Conservation (phyloP, 1,284 basidiomycete species). For the Ceratobasidium sp. region DNA sequence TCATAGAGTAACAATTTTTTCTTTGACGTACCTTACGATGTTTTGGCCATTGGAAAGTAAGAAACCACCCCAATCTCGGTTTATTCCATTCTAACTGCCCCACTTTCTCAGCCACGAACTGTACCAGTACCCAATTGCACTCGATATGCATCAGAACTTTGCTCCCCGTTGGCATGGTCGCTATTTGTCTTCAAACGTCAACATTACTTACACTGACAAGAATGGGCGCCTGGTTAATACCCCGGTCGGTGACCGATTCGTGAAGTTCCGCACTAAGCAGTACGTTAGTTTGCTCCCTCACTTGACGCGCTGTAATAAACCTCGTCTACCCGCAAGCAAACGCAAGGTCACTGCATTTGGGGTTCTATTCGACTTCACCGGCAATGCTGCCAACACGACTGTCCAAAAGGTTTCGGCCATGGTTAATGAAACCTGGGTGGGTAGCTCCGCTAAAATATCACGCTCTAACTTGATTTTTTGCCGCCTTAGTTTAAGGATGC, state of each 20-base stretch:
- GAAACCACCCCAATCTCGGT: constrained; percentile 45
- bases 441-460: not conserved
- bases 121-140: constrained; percentile 75
- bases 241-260: constrained; percentile 70
- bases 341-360: constrained; percentile 77
- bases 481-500: constrained; percentile 79
- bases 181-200: constrained; percentile 82
- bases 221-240: constrained; percentile 58
- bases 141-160: constrained; percentile 80
- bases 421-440: constrained; percentile 66
- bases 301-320: not conserved
- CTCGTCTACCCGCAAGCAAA: constrained; percentile 55
- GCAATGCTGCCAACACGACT: constrained; percentile 67
- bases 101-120: constrained; percentile 69
- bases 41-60: constrained; percentile 83
- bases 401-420: constrained; percentile 75
- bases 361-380: constrained; percentile 76
- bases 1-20: constrained; percentile 76
- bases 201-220: constrained; percentile 71
- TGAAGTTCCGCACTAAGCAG: constrained; percentile 78
- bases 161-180: constrained; percentile 72
- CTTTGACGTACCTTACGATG: constrained; percentile 75
- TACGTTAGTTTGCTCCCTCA: constrained; percentile 50
- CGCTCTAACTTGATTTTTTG: constrained; percentile 22
- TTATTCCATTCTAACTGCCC: not conserved